Base-by-base conservation (phyloP, 139 green algal species). In the Asterochloris erici region DNA sequence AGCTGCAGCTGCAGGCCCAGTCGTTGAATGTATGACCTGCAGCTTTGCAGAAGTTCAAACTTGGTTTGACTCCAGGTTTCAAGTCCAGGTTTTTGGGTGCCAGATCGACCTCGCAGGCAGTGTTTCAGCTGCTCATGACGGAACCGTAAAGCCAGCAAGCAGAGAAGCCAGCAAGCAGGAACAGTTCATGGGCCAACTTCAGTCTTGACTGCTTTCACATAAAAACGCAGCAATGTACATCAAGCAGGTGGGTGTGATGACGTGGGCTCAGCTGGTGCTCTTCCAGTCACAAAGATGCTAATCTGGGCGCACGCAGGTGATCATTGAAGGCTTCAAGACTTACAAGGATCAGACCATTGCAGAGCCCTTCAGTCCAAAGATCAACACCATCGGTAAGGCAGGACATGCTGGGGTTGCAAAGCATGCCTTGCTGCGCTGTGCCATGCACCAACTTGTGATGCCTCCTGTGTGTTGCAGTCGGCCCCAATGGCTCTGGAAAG, bases 401-500 rank as follows among this genome's bases (percentile, higher is more conserved):
- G 47, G 10, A 63, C 13, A 63, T 21, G 38, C 38, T 54, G 73
- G 28, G 14, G 26, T 15, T 62, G 73, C 24, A 21, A 78, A 38
- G 61, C 73, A 63, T 63, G 12, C 27, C 28, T 62, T 78, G 24
- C 14, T 54, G 38, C 38, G 38, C 26, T 24, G 26, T 64, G 26
- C 15, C 38, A 54, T 54, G 38, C 38, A 54, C 38, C 38, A 54
- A 54, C 38, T 54, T 54, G 38, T 73, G 24, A 6, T 54, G 24
- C 16, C 27, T 16, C 19, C 23, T 82, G 63, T 29, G 11, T 38
- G 6, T 61, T 87, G 73, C 90, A 97, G 97, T 99, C 24, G 97
- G 97, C 14, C 94, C 97, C 16, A 99, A 99, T 85, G 97, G 97
- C n/a, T 98, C 95, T 1, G 97, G 97, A 17, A 99, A 99, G 85